These are phyloP conservation scores for Aspergillus novoparasiticus DNA, from an alignment of 2,329 filamentous ascomycete species.

Conservation along the genomic window DNA sequence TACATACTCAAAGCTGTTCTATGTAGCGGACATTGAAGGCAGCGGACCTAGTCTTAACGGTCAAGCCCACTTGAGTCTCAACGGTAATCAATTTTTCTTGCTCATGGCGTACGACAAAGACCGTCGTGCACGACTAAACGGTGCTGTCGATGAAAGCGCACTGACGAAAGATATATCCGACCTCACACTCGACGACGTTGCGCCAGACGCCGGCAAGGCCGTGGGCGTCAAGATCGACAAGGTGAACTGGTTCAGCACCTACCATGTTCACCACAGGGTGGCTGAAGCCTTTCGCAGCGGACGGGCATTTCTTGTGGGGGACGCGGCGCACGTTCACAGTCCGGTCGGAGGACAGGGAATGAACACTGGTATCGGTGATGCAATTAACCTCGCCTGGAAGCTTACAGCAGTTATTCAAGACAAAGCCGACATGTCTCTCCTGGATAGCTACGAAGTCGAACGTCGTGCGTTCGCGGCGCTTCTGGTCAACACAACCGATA, in stretches of 20 bases:
- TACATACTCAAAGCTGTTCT: slow-evolving; percentile 48
- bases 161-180: slow-evolving; percentile 21
- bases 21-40: slow-evolving; percentile 48
- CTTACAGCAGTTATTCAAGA: slow-evolving; percentile 50
- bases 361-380: slow-evolving; percentile 60
- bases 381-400: slow-evolving; percentile 60
- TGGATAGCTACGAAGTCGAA: slow-evolving; percentile 54
- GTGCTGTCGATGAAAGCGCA: slow-evolving; percentile 25
- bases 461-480: slow-evolving; percentile 50
- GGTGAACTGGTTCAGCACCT: slow-evolving; percentile 47
- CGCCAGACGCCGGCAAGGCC: slow-evolving; percentile 23
- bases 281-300: slow-evolving; percentile 48
- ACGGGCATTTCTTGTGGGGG: slow-evolving; percentile 58
- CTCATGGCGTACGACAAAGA: slow-evolving; percentile 32
- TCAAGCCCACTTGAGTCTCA: slow-evolving; percentile 37
- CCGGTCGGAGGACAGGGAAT: slow-evolving; percentile 61
- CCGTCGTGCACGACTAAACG: slow-evolving; percentile 27
- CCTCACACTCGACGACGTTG: slow-evolving; percentile 35
- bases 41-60: slow-evolving; percentile 32
- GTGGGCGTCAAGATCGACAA: slow-evolving; percentile 30
- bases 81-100: slow-evolving; percentile 39
- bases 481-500: slow-evolving; percentile 48
- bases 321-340: slow-evolving; percentile 60
- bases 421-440: slow-evolving; percentile 40
- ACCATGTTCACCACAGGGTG: slow-evolving; percentile 50